A percentile compares a stretch with the other conserved stretches of the same genome.
Evolutionary conservation across 2,329 filamentous ascomycete species (phyloP).

Genomic region (Penicillium palitans): DNA sequence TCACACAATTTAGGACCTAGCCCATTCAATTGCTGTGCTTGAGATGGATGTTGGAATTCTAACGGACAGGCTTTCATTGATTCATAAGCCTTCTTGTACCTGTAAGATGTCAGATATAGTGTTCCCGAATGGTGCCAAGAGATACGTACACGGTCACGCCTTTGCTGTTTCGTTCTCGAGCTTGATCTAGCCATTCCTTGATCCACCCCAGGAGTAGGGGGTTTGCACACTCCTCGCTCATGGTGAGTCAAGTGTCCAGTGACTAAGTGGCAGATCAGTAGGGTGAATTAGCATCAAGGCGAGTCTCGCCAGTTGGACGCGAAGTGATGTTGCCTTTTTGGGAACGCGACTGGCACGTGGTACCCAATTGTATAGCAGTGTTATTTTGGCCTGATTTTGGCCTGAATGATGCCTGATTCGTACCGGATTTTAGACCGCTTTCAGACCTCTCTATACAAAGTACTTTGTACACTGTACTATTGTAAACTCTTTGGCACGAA

Average conservation of each 20-base stretch:
- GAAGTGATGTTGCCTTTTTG: constrained; percentile 21
- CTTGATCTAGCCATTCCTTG: constrained; percentile 73
- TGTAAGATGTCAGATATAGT: constrained; percentile 30
- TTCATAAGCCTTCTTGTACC: constrained; percentile 73
- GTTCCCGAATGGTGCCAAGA: background rate
- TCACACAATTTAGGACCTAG: constrained; percentile 72
- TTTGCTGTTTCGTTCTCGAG: constrained; percentile 68
- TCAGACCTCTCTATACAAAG: too few species aligned
- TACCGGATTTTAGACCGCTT: too few species aligned
- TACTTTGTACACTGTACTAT: too few species aligned
- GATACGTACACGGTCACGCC: constrained; percentile 55
- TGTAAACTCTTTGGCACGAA: too few species aligned
- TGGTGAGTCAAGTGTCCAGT: constrained; percentile 13
- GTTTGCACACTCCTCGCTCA: constrained; percentile 59
- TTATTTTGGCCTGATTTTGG: too few species aligned
- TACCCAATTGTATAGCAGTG: background rate
- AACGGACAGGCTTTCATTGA: constrained; percentile 75
- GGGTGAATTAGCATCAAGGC: background rate
- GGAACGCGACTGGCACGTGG: constrained; percentile 17
- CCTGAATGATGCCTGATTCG: too few species aligned
- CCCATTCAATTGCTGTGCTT: constrained; percentile 71
- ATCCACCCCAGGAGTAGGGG: constrained; percentile 71
- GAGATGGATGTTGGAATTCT: constrained; percentile 68
- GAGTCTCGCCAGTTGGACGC: constrained; percentile 9
- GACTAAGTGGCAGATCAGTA: background rate